Percentiles rank a stretch among this genome's conserved stretches.
Evolutionary conservation across 2,329 filamentous ascomycete species (phyloP).

Genomic region (Ascocoryne sarcoides): DNA sequence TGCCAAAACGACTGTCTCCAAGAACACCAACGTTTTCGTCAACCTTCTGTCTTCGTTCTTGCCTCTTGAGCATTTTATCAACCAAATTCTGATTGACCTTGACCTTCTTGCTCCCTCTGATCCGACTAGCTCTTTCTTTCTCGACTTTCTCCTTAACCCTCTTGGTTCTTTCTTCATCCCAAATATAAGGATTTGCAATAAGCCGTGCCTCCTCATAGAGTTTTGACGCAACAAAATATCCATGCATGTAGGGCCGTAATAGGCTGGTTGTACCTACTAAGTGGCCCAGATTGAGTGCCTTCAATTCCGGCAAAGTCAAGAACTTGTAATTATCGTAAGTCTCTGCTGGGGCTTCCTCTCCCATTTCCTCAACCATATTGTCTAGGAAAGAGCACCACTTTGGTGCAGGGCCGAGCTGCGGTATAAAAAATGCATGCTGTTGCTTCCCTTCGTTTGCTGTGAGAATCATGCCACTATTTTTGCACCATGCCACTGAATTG

Average conservation of each 20-base stretch:
- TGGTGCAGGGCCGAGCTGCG: slow-evolving; percentile 84
- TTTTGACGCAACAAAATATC: slow-evolving; percentile 92
- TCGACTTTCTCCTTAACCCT: slow-evolving; percentile 91
- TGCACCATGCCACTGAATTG: slow-evolving; percentile 89
- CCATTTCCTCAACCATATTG: slow-evolving; percentile 98
- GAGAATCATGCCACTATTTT: slow-evolving; percentile 86
- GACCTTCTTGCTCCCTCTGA: slow-evolving; percentile 91
- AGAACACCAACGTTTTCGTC: slow-evolving; percentile 60
- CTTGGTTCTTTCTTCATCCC: slow-evolving; percentile 86
- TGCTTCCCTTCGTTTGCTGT: slow-evolving; percentile 96
- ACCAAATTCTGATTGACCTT: slow-evolving; percentile 86
- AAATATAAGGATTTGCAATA: slow-evolving; percentile 88
- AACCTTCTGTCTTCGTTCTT: slow-evolving; percentile 49
- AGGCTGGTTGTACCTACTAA: slow-evolving; percentile 84
- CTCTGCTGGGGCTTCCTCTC: slow-evolving; percentile 67
- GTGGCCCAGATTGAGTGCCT: slow-evolving; percentile 77
- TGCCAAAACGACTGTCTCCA: slow-evolving; percentile 76
- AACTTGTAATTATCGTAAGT: slow-evolving; percentile 99
- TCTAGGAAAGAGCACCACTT: slow-evolving; percentile 96
- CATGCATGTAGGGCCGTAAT: slow-evolving; percentile 95
- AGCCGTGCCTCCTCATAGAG: slow-evolving; percentile 91
- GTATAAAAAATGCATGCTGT: slow-evolving; percentile 91
- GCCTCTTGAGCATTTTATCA: slow-evolving; percentile 61
- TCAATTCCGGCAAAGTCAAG: slow-evolving; percentile 78
- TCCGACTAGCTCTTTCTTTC: slow-evolving; percentile 90